A percentile compares a stretch with the other conserved stretches of the same genome.
Evolutionary conservation across 208 protist species (phyloP).

Genomic region (Blastocrithidia nonstop): DNA sequence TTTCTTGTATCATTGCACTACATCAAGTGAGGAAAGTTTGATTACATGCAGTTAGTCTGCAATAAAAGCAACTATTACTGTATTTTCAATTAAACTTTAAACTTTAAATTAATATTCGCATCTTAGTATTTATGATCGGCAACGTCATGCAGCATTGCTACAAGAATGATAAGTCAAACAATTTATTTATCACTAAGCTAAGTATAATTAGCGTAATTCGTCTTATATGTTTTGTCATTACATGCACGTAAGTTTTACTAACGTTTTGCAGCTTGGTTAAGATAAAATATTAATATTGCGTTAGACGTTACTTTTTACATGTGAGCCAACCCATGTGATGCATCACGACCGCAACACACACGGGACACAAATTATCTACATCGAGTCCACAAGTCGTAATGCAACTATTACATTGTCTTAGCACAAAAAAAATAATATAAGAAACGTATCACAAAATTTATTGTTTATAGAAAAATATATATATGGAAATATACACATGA

Average conservation of each 20-base stretch:
- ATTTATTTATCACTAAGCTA: too few species aligned
- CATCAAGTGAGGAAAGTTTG: slow-evolving; percentile 2
- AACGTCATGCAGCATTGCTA: slow-evolving; percentile 80
- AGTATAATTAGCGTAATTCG: too few species aligned
- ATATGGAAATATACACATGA: slow-evolving; percentile 4
- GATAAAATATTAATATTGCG: slow-evolving; percentile 42
- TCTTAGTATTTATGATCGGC: slow-evolving; percentile 84
- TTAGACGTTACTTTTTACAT: slow-evolving; percentile 62
- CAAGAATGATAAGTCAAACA: slow-evolving; percentile 40
- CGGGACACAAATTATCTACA: slow-evolving; percentile 39
- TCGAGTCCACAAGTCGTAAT: slow-evolving; percentile 42
- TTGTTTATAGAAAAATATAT: background rate
- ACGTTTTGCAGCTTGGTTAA: slow-evolving; percentile 7
- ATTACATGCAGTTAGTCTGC: too few species aligned
- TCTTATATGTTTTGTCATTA: background rate
- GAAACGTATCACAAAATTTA: slow-evolving; percentile 1
- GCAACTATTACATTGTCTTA: slow-evolving; percentile 27
- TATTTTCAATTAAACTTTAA: too few species aligned
- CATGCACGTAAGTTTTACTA: background rate
- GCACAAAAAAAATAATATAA: slow-evolving; percentile 4
- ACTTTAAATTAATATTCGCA: too few species aligned
- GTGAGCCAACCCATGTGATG: slow-evolving; percentile 57
- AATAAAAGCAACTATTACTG: too few species aligned
- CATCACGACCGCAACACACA: slow-evolving; percentile 44
- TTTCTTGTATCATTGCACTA: background rate